Base-by-base conservation (phyloP, 129 eudicot genomes). In the Lactuca saligna region DNA sequence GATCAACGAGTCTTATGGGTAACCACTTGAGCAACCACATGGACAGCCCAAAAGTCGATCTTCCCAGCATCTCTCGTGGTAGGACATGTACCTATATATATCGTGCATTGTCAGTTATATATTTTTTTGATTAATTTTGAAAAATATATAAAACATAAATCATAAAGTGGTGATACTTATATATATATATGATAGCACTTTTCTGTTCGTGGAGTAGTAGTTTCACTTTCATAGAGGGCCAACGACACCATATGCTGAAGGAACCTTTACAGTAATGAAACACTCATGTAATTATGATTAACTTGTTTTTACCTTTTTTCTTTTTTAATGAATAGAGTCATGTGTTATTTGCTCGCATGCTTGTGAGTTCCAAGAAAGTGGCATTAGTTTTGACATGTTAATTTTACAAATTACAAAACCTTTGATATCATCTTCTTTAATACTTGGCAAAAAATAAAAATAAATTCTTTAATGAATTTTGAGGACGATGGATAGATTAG, bases 11-110 rank as follows among this genome's bases (percentile, higher is more conserved):
- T 70, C 82, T 80, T 70, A 89, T 70, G 50, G 95, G 98, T 12
- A 93, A 66, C 98, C 98, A 93, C 90, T 89, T 89, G 72, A 93
- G 95, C 75, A 93, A 73, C 88, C 95, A 93, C 98, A 93, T 93
- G 79, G 97, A 93, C 83, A 93, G 54, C 82, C 88, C 98, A 61
- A 93, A 93, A 82, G 98, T 93, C 35, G 98, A 93, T 79, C 74
- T 82, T 51, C 98, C 98, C 39, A 93, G 82, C 97, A 93, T 83
- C 79, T 89, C 98, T 84, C 91, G 81, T 69, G 98, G 98, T 67
- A 93, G 84, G 76, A 93, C 84, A 73, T 93, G 98, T 17, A 93
- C 96, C 98, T 91, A 77, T 71, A 76, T 20, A 76, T 25, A 76
- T 42, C 17, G 41, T 56, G 64, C 70, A 61, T 61, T 69, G 76